Percentiles rank a stretch among this genome's conserved stretches.
phyloP scores from a whole-genome alignment of 2,329 filamentous ascomycete species.

The Cladophialophora psammophila region DNA sequence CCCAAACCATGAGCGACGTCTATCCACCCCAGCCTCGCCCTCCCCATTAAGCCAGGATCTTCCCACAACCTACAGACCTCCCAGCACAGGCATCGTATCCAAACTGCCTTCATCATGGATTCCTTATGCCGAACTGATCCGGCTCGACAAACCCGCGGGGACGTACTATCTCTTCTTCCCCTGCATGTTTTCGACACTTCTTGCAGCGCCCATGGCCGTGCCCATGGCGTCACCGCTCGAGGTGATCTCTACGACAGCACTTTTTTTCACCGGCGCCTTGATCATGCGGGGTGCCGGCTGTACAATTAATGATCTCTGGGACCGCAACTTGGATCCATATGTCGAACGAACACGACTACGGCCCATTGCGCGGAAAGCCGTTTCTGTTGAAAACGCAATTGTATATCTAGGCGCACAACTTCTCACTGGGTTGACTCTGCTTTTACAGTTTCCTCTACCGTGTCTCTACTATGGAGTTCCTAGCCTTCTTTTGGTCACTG shows the following conservation, averaged over 20 bases:
- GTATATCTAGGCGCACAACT: constrained; percentile 55
- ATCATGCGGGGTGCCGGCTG: constrained; percentile 61
- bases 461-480: constrained; percentile 55
- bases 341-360: constrained; percentile 60
- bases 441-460: constrained; percentile 52
- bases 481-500: constrained; percentile 53
- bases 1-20: constrained; percentile 14
- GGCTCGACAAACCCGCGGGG: constrained; percentile 60
- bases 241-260: constrained; percentile 48
- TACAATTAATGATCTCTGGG: constrained; percentile 64
- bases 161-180: constrained; percentile 63
- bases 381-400: constrained; percentile 54
- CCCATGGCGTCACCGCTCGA: constrained; percentile 45
- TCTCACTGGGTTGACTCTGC: constrained; percentile 50
- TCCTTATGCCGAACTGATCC: constrained; percentile 62
- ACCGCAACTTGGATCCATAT: constrained; percentile 61
- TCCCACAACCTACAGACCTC: constrained; percentile 51
- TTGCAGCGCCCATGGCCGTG: constrained; percentile 50
- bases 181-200: constrained; percentile 57
- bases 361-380: constrained; percentile 60
- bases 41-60: constrained; percentile 17
- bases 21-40: constrained; percentile 15
- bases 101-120: constrained; percentile 59
- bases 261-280: constrained; percentile 54
- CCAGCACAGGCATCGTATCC: constrained; percentile 55